phyloP scores from a whole-genome alignment of 306 rosid genomes.

The Lagenaria siceraria region DNA sequence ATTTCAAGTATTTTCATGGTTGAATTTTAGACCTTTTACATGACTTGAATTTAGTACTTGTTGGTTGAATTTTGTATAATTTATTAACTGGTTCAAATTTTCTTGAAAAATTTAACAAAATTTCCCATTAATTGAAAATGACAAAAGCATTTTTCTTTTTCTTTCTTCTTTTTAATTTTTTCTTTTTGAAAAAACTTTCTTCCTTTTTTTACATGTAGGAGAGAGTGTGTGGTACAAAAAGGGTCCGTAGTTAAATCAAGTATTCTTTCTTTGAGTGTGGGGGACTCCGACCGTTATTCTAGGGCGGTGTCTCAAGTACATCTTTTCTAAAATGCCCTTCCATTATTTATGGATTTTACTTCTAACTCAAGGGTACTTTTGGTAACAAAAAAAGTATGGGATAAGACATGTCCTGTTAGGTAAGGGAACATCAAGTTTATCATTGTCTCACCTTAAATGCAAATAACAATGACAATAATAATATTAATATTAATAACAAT shows the following conservation, averaged over 20 bases:
- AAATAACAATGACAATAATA: neutral
- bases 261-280: slow-evolving; percentile 12
- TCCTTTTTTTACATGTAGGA: too few relatives aligned
- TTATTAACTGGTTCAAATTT: neutral
- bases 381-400: slow-evolving; percentile 6
- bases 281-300: slow-evolving; percentile 22
- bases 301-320: slow-evolving; percentile 12
- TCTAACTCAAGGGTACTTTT: neutral
- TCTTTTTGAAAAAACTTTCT: neutral
- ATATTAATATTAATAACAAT: neutral
- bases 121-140: neutral
- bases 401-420: slow-evolving; percentile 28
- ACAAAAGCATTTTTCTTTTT: neutral
- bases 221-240: slow-evolving; percentile 8
- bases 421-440: slow-evolving; percentile 5
- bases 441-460: neutral
- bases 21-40: too few relatives aligned
- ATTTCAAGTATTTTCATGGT: neutral
- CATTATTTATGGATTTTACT: neutral
- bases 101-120: too few relatives aligned
- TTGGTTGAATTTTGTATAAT: neutral
- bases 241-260: slow-evolving; percentile 25
- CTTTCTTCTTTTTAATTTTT: neutral
- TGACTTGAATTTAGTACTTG: too few relatives aligned
- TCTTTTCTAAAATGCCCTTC: slow-evolving; percentile 11